Conservation (phyloP, 768 basidiomycete species). For the Phylloporus arenicola region DNA sequence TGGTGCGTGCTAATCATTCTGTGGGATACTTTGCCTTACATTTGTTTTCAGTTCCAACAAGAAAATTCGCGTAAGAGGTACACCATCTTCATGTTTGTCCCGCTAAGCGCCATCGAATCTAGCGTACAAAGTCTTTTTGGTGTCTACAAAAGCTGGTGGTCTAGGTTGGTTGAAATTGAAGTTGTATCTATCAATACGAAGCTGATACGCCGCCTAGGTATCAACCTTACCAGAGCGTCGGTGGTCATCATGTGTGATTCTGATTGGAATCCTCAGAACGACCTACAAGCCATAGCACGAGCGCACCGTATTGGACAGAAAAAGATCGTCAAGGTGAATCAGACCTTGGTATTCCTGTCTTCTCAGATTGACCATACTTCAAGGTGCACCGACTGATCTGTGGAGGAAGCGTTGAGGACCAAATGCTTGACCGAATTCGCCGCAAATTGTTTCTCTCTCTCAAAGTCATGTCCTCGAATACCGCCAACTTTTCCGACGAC, state of each 20-base stretch:
- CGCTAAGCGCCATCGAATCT: conserved; percentile 3
- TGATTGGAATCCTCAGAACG: conserved; percentile 70
- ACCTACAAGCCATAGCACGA: conserved; percentile 80
- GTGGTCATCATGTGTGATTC: conserved; percentile 78
- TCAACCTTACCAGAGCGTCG: conserved; percentile 79
- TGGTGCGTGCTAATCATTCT: neutral
- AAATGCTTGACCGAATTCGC: conserved; percentile 66
- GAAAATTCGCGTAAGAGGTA: conserved; percentile 46
- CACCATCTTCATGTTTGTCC: neutral
- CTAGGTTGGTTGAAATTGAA: conserved; percentile 39
- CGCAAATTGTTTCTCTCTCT: conserved; percentile 64
- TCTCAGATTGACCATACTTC: neutral
- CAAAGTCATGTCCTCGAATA: conserved; percentile 53
- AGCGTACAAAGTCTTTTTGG: conserved; percentile 64
- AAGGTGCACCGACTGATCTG: conserved; percentile 68
- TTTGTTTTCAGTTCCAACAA: conserved; percentile 46
- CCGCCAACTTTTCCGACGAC: conserved; percentile 12
- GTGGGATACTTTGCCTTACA: neutral
- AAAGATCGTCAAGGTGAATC: conserved; percentile 54
- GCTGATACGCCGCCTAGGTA: conserved; percentile 41
- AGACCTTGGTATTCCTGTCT: neutral
- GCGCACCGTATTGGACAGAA: conserved; percentile 80
- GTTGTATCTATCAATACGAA: neutral
- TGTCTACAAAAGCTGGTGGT: conserved; percentile 69
- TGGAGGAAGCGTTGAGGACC: conserved; percentile 67